phyloP scores from a whole-genome alignment of 2,329 filamentous ascomycete species.

The Phialocephala subalpina region DNA sequence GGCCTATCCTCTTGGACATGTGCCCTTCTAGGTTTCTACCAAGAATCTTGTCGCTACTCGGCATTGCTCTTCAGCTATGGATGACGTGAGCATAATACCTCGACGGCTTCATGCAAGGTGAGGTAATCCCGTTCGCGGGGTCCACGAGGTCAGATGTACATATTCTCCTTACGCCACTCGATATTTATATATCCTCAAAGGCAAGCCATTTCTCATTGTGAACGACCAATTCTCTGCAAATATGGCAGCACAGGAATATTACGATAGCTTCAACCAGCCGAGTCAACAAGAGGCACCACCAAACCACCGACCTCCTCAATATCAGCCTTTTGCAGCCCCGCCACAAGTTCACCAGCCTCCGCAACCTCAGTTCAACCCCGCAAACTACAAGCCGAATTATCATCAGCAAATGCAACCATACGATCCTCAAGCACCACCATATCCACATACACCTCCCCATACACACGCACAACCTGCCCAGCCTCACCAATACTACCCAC shows the following conservation, averaged over 20 bases:
- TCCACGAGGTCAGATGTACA: background rate
- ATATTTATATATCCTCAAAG: constrained; percentile 8
- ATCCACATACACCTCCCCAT: constrained; percentile 11
- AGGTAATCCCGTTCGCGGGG: constrained; percentile 9
- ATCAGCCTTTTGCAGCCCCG: constrained; percentile 9
- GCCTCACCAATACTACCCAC: constrained; percentile 6
- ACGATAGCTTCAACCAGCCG: constrained; percentile 25
- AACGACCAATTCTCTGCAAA: background rate
- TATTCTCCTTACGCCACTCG: constrained; percentile 10
- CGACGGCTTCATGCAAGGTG: constrained; percentile 14
- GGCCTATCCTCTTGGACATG: background rate
- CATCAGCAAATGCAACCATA: constrained; percentile 18
- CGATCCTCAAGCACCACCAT: constrained; percentile 11
- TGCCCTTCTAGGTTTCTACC: constrained; percentile 1
- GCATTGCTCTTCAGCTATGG: constrained; percentile 5
- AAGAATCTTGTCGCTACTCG: constrained; percentile 5
- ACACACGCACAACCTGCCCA: constrained; percentile 9
- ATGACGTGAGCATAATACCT: constrained; percentile 2
- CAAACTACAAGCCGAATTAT: constrained; percentile 7
- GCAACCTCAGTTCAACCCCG: background rate
- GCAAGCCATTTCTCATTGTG: constrained; percentile 7
- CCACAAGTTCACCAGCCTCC: constrained; percentile 12
- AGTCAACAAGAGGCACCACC: background rate
- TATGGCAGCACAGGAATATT: constrained; percentile 36
- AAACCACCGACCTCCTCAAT: constrained; percentile 21